Evolutionary conservation across 1,139 yeast species (phyloP).

Genomic region (Candida buenavistaensis): DNA sequence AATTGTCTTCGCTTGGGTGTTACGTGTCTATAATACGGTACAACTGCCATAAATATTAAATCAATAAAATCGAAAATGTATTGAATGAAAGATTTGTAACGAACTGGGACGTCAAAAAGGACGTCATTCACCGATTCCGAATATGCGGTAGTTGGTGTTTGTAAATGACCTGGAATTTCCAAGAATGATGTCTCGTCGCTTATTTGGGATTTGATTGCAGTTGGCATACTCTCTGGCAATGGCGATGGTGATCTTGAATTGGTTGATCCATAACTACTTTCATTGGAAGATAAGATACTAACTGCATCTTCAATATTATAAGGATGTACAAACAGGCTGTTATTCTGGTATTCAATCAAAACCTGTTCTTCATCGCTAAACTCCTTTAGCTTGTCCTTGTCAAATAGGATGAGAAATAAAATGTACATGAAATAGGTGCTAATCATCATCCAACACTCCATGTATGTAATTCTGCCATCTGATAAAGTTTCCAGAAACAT

Average conservation of each 20-base stretch:
- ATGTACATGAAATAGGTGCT: constrained; percentile 39
- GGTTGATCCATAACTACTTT: constrained; percentile 12
- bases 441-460: constrained; percentile 49
- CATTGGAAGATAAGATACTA: constrained; percentile 23
- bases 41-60: constrained; percentile 19
- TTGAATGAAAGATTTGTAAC: constrained; percentile 18
- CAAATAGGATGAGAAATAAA: constrained; percentile 23
- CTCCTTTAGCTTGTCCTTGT: constrained; percentile 18
- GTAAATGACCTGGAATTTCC: neutral
- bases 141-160: neutral
- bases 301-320: constrained; percentile 30
- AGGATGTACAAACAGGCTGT: constrained; percentile 17
- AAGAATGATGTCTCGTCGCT: neutral
- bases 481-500: constrained; percentile 44
- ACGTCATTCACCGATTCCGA: neutral
- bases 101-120: constrained; percentile 3
- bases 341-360: constrained; percentile 11
- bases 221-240: neutral
- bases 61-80: constrained; percentile 18
- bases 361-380: constrained; percentile 15
- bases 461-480: constrained; percentile 49
- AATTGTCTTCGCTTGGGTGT: constrained; percentile 10
- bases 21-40: constrained; percentile 20
- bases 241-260: constrained; percentile 7
- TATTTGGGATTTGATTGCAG: no score